Evolutionary conservation across 805 yeast species (phyloP), one percentile per base, ranked within the genome.

Genomic region (Candida morakotiae): DNA sequence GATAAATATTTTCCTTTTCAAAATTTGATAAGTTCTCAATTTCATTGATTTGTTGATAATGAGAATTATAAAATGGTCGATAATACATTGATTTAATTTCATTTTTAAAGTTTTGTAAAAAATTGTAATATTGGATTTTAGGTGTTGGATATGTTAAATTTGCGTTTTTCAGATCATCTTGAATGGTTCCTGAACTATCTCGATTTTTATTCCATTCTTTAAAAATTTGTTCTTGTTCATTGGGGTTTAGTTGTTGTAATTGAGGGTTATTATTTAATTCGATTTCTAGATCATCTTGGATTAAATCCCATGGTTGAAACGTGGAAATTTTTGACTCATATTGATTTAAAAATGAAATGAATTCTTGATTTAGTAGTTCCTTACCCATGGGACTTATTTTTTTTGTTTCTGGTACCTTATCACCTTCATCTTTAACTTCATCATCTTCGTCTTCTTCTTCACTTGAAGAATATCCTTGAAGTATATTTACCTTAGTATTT

Each of bases 221-320:
- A 42, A 48, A 63, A 9, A 51, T 35, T 14, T 35, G 38, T 35
- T 56, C 62, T 32, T 61, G 44, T 18, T 40, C 37, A 4, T 8
- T 20, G 5, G 13, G 7, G 2, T 5, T 11, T 11, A 14, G 21
- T 15, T 22, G 25, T 5, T 43, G 36, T 42, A 41, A 65, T 14
- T 50, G 60, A 0, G 69, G 61, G 32, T 41, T 33, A 23, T 47
- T 47, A 9, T 50, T 51, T 11, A 66, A 48, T 15, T 60, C 56
- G 1, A 44, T 33, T 5, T 63, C 45, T 9, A 62, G 42, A 15
- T 61, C 64, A 33, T 64, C 71, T 40, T 64, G 67, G 0, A 65
- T 53, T 18, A 67, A 34, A 34, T 49, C 52, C 68, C 71, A 67
- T 3, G 69, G 59, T 28, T 64, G 64, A 44, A 52, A 64, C 15